phyloP scores from a whole-genome alignment of 495 filamentous ascomycete genomes.

The Aspergillus steynii region DNA sequence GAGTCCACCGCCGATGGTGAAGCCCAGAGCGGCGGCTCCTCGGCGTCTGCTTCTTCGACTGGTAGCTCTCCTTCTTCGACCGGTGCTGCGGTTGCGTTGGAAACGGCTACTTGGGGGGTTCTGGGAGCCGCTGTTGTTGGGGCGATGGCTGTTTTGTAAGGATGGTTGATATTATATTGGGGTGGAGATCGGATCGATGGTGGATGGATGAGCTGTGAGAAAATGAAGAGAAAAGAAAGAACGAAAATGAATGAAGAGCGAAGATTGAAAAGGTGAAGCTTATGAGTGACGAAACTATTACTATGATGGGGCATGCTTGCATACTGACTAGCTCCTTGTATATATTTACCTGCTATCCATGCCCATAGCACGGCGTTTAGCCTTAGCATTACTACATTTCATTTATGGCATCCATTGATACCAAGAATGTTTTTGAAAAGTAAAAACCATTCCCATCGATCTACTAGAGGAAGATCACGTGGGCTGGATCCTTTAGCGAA shows the following conservation, averaged over 20 bases:
- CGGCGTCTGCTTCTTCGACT: conserved; percentile 10
- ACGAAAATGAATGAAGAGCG: background rate
- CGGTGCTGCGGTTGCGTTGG: conserved; percentile 29
- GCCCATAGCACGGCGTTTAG: background rate
- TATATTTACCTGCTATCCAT: background rate
- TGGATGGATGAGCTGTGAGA: background rate
- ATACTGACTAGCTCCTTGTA: background rate
- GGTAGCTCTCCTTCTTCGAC: conserved; percentile 22
- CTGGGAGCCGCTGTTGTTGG: conserved; percentile 33
- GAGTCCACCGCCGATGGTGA: conserved; percentile 32
- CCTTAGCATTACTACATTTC: background rate
- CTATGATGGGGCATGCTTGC: background rate
- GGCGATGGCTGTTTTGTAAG: conserved; percentile 32
- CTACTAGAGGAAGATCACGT: background rate
- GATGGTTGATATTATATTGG: background rate
- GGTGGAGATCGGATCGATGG: background rate
- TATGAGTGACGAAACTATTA: background rate
- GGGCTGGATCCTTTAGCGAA: background rate
- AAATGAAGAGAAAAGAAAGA: background rate
- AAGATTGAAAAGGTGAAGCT: background rate
- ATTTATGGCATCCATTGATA: background rate
- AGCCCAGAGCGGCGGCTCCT: conserved; percentile 23
- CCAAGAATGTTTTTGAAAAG: background rate
- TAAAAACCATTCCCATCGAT: background rate
- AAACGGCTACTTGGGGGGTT: conserved; percentile 38